Evolutionary conservation across 495 filamentous ascomycete species (phyloP).

Genomic region (Daldinia caldariorum): DNA sequence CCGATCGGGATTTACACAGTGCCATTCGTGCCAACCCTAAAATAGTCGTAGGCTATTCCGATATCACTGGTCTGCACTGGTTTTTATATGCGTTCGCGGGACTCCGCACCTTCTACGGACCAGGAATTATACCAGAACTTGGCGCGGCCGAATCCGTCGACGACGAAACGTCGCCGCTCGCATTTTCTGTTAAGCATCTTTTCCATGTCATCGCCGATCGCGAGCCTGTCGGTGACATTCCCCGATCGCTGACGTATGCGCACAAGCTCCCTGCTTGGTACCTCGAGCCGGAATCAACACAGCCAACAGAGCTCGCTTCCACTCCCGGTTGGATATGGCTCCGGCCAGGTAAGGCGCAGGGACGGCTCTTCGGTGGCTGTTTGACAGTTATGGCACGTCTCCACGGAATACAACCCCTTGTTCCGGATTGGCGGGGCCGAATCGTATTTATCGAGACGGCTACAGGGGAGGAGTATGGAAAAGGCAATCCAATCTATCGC

Average conservation of each 20-base stretch:
- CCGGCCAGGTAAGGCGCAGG: constrained; percentile 37
- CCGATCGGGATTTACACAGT: not conserved
- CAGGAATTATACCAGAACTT: constrained; percentile 35
- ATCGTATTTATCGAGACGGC: not conserved
- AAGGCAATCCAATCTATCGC: not conserved
- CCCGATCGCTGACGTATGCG: not conserved
- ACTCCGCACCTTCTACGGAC: constrained; percentile 53
- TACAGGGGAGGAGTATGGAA: not conserved
- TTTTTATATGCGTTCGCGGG: constrained; percentile 46
- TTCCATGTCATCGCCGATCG: not conserved
- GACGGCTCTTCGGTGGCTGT: constrained; percentile 49
- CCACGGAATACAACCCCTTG: constrained; percentile 38
- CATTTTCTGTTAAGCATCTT: not conserved
- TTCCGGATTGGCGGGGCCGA: not conserved
- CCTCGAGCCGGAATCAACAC: not conserved
- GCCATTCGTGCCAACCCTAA: not conserved
- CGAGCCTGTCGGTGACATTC: not conserved
- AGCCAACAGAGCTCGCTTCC: not conserved
- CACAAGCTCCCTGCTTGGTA: not conserved
- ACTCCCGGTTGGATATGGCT: constrained; percentile 38
- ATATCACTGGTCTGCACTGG: constrained; percentile 51
- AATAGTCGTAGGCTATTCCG: constrained; percentile 36
- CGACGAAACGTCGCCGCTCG: not conserved
- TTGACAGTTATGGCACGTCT: constrained; percentile 45
- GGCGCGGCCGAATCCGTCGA: not conserved